Percentiles rank a stretch among this genome's conserved stretches.
phyloP scores from a whole-genome alignment of 2,329 filamentous ascomycete genomes.

The Paecilomyces fulvus region DNA sequence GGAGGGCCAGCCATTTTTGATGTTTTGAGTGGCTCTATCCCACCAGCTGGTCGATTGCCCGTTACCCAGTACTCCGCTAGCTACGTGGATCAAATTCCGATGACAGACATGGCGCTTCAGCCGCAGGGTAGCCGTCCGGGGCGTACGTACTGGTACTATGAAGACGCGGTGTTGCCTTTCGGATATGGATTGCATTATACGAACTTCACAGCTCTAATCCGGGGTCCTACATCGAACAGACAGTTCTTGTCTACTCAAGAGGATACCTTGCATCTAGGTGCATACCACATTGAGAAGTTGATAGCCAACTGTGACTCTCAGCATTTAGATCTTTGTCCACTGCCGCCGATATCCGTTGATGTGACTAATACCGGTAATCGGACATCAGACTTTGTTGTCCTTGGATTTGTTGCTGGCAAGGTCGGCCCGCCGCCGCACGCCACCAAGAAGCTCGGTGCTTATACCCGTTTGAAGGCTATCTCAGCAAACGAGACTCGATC shows the following conservation, averaged over 20 bases:
- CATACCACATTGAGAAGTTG: constrained; percentile 4
- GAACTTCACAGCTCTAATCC: constrained; percentile 18
- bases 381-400: constrained; percentile 26
- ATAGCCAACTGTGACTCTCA: constrained; percentile 4
- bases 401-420: constrained; percentile 22
- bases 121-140: constrained; percentile 22
- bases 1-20: constrained; percentile 30
- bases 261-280: background rate
- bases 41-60: constrained; percentile 29
- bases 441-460: constrained; percentile 25
- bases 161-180: constrained; percentile 25
- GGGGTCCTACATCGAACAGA: background rate
- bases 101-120: constrained; percentile 27
- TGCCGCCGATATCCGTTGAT: constrained; percentile 18
- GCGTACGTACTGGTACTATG: constrained; percentile 33
- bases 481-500: constrained; percentile 10
- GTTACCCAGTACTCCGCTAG: constrained; percentile 25
- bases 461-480: constrained; percentile 15
- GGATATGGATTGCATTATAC: constrained; percentile 35
- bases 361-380: constrained; percentile 23
- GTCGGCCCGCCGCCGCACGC: constrained; percentile 25
- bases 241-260: too few species aligned
- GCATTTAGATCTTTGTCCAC: constrained; percentile 17
- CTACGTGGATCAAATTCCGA: constrained; percentile 32
- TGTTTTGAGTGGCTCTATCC: constrained; percentile 24